Evolutionary conservation across 176 grass and related monocot species (phyloP), one percentile per base, ranked within the genome.

Genomic region (Zea luxurians): DNA sequence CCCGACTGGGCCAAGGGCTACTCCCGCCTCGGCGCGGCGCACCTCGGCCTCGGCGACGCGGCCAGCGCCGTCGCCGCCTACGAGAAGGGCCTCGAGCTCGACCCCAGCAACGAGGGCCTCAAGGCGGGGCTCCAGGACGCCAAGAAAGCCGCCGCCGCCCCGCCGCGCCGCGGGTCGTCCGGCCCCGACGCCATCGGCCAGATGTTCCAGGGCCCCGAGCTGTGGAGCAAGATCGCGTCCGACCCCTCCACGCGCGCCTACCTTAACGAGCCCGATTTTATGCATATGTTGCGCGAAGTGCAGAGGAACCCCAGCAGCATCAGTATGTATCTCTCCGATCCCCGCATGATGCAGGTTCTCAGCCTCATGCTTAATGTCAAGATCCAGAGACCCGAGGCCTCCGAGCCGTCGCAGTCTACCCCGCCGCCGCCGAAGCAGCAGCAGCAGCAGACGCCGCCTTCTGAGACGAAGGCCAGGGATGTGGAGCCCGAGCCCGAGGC

Each of bases 1-100:
- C 90, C 92, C 66, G 96, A 95, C 58, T 99, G 96, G 96, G 90
- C 92, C 20, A 99, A 99, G 96, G 96, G 90, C 5, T 99, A 99
- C 75, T 95, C 92, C 43, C 90, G 96, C 42, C 92, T 99, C 11
- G 96, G 96, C 38, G 96, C 96, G 5, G 96, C 96, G 2, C 85
- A 93, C 71, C 81, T 99, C 34, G 96, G 96, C 16, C 86, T 95
- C 50, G 88, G 88, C 46, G 86, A 91, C 66, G 88, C 88, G 2
- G 35, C 77, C 13, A 83, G 78, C 63, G 88, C 96, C 8, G 66
- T 87, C 63, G 58, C 80, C 12, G 96, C 96, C 71, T 99, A 99
- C 74, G 88, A 90, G 76, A 89, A 91, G 75, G 96, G 96, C 45
- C 96, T 99, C 48, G 92, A 59, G 10, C 54, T 94, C 7, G 95